These are phyloP conservation scores for Casuarina glauca DNA, from an alignment of 306 rosid genomes.

Conservation along the genomic window DNA sequence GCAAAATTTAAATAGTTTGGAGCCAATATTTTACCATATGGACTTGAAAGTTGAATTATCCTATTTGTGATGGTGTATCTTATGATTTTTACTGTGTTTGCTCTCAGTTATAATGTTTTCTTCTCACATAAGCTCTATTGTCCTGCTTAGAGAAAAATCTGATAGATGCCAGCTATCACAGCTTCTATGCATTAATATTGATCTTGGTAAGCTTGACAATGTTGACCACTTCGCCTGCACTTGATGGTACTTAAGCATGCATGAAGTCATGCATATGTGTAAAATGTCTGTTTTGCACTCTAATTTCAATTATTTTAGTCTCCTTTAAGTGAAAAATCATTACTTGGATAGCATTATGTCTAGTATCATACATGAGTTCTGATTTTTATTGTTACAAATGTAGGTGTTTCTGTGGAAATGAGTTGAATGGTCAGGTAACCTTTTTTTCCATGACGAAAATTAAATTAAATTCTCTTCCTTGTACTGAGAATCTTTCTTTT, in stretches of 20 bases:
- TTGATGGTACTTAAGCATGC: neutral
- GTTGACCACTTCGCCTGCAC: neutral
- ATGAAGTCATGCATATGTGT: neutral
- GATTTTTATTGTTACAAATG: slow-evolving; percentile 34
- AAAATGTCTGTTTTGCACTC: neutral
- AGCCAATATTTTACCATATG: no score
- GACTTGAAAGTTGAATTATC: no score
- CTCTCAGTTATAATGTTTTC: neutral
- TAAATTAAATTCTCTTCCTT: slow-evolving; percentile 11
- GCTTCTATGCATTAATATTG: neutral
- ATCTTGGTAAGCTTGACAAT: neutral
- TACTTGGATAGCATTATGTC: slow-evolving; percentile 7
- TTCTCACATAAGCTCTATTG: neutral
- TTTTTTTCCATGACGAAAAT: slow-evolving; percentile 18
- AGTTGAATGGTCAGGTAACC: slow-evolving; percentile 73
- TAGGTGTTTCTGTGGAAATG: slow-evolving; percentile 75
- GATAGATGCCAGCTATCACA: neutral
- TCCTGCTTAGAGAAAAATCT: neutral
- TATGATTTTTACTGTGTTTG: no score
- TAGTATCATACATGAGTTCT: slow-evolving; percentile 24
- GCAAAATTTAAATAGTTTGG: no score
- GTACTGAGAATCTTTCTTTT: neutral
- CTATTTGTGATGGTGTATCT: no score
- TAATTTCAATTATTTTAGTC: neutral
- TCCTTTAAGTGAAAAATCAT: neutral